Conservation (phyloP, 1,284 basidiomycete species). For the Xerocomus cyaneibrunnescens region DNA sequence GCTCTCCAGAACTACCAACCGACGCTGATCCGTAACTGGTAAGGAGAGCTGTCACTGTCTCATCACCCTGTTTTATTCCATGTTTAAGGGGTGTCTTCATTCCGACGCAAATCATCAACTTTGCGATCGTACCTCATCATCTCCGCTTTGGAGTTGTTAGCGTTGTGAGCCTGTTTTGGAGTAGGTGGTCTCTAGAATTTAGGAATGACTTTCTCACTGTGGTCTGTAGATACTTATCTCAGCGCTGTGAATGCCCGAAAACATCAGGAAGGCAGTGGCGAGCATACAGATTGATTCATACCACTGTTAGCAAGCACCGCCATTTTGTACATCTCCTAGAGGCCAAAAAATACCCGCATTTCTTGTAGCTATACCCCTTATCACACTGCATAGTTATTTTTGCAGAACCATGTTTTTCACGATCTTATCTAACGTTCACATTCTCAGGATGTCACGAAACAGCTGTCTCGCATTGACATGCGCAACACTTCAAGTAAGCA, state of each 20-base stretch:
- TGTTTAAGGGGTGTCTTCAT: slow-evolving; percentile 66
- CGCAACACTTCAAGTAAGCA: too few relatives aligned
- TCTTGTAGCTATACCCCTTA: slow-evolving; percentile 13
- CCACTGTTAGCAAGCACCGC: neutral
- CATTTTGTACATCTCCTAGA: slow-evolving; percentile 17
- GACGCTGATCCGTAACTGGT: slow-evolving; percentile 75
- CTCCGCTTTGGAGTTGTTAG: slow-evolving; percentile 77
- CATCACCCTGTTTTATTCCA: neutral
- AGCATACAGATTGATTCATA: slow-evolving; percentile 7
- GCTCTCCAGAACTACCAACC: slow-evolving; percentile 57
- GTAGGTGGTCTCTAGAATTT: slow-evolving; percentile 44
- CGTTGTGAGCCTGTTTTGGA: slow-evolving; percentile 85
- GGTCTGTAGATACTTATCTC: slow-evolving; percentile 45
- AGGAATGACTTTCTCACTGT: slow-evolving; percentile 16
- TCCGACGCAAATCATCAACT: slow-evolving; percentile 82
- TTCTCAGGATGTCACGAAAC: too few relatives aligned
- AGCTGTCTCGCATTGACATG: too few relatives aligned
- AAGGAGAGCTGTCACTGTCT: slow-evolving; percentile 12
- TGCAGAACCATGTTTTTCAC: neutral
- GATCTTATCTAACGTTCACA: too few relatives aligned
- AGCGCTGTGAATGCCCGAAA: slow-evolving; percentile 43
- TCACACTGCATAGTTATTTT: neutral
- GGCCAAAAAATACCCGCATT: slow-evolving; percentile 8
- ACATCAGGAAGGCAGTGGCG: slow-evolving; percentile 1
- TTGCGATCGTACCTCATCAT: slow-evolving; percentile 75